phyloP scores from a whole-genome alignment of 768 basidiomycete genomes.

The Boletus subparvulus region DNA sequence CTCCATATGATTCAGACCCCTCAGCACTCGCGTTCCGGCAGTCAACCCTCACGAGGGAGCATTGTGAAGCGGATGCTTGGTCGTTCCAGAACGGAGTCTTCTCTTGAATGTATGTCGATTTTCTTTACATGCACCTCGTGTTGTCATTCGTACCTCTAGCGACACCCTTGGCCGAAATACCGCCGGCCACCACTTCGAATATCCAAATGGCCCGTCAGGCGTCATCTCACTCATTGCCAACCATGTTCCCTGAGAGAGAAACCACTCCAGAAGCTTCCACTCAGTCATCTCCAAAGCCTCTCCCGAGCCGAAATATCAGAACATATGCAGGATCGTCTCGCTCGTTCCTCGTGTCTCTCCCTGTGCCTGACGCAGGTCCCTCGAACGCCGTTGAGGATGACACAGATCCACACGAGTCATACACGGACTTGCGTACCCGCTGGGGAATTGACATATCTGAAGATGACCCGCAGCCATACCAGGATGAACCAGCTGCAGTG shows the following conservation, averaged over 20 bases:
- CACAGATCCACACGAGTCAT: constrained; percentile 63
- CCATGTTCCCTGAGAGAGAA: constrained; percentile 23
- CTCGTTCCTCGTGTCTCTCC: constrained; percentile 72
- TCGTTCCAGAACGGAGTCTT: constrained; percentile 64
- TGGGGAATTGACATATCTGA: constrained; percentile 84
- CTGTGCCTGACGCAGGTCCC: constrained; percentile 32
- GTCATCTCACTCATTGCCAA: constrained; percentile 25
- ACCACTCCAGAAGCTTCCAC: constrained; percentile 26
- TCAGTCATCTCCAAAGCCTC: constrained; percentile 25
- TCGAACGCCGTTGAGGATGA: constrained; percentile 47
- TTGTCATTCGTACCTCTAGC: background rate
- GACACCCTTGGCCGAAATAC: background rate
- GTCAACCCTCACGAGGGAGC: constrained; percentile 35
- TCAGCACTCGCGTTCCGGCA: constrained; percentile 22
- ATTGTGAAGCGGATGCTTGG: constrained; percentile 72
- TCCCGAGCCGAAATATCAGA: constrained; percentile 42
- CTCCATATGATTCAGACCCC: constrained; percentile 22
- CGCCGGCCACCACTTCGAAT: background rate
- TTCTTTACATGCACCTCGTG: background rate
- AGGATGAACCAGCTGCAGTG: background rate
- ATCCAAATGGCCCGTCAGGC: constrained; percentile 18
- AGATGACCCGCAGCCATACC: constrained; percentile 54
- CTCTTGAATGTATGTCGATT: constrained; percentile 31
- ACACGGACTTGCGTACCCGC: constrained; percentile 66
- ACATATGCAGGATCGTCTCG: constrained; percentile 79